phyloP scores from a whole-genome alignment of 345 rosid species.

The Conringia planisiliqua region DNA sequence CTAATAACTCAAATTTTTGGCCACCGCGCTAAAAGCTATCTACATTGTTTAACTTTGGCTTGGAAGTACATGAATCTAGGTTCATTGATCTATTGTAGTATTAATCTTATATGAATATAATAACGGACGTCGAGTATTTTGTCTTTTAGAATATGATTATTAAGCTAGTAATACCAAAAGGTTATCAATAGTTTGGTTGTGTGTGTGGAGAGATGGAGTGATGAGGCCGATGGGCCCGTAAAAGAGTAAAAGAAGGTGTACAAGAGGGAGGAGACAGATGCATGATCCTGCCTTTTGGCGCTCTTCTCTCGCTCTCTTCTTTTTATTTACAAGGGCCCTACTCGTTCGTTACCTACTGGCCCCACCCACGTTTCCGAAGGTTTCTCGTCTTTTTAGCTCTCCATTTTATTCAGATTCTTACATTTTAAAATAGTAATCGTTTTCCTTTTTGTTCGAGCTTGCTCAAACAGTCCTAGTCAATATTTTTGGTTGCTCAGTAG shows the following conservation, averaged over 20 bases:
- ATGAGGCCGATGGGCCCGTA: conserved; percentile 17
- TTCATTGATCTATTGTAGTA: background rate
- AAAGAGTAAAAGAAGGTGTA: conserved; percentile 29
- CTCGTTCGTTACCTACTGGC: conserved; percentile 3
- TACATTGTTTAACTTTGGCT: background rate
- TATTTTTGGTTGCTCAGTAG: background rate
- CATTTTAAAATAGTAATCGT: too few species aligned
- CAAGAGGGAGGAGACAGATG: conserved; percentile 25
- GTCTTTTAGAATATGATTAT: background rate
- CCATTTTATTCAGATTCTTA: too few species aligned
- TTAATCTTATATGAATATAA: background rate
- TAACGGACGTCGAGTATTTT: background rate
- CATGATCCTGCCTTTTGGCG: conserved; percentile 18
- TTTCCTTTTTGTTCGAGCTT: background rate
- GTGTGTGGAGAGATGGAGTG: background rate
- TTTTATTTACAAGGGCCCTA: conserved; percentile 1
- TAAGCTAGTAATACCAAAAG: background rate
- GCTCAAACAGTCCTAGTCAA: background rate
- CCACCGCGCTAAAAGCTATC: background rate
- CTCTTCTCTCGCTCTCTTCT: background rate
- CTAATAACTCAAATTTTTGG: background rate
- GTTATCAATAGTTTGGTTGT: background rate
- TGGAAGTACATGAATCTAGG: background rate
- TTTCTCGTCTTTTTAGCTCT: background rate
- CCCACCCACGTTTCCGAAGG: conserved; percentile 9